phyloP scores from a whole-genome alignment of 495 filamentous ascomycete genomes.

The Penicillium antarcticum region DNA sequence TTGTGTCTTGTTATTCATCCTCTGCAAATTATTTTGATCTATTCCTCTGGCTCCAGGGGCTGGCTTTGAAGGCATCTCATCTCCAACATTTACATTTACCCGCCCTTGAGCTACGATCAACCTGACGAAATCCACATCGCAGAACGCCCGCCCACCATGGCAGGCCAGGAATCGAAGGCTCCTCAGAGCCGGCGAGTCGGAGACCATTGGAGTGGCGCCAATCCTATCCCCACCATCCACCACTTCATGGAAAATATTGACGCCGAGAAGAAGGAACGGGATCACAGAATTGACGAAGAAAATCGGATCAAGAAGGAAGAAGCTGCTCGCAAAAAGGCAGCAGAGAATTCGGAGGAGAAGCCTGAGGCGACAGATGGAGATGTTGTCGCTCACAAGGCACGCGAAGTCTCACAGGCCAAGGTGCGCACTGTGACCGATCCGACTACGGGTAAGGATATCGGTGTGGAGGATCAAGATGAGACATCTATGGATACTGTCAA shows the following conservation, averaged over 20 bases:
- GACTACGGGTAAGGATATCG: constrained; percentile 77
- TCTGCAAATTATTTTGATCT: background rate
- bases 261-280: constrained; percentile 70
- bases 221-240: constrained; percentile 82
- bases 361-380: constrained; percentile 43
- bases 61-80: background rate
- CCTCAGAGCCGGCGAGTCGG: constrained; percentile 33
- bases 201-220: constrained; percentile 48
- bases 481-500: constrained; percentile 68
- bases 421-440: constrained; percentile 80
- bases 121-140: too few relatives aligned
- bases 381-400: constrained; percentile 33
- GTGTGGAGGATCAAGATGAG: constrained; percentile 77
- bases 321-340: constrained; percentile 19
- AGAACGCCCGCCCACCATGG: constrained; percentile 16
- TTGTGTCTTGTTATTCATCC: background rate
- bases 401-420: constrained; percentile 44
- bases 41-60: background rate
- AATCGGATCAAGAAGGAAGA: constrained; percentile 31
- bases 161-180: constrained; percentile 10
- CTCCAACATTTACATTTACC: background rate
- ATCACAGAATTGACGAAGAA: constrained; percentile 61
- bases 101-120: background rate
- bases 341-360: constrained; percentile 34
- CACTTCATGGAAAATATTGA: constrained; percentile 79